Percentiles rank a stretch among this genome's conserved stretches.
Conservation (phyloP, 257 asterid genomes). For the Scutellaria barbata region DNA sequence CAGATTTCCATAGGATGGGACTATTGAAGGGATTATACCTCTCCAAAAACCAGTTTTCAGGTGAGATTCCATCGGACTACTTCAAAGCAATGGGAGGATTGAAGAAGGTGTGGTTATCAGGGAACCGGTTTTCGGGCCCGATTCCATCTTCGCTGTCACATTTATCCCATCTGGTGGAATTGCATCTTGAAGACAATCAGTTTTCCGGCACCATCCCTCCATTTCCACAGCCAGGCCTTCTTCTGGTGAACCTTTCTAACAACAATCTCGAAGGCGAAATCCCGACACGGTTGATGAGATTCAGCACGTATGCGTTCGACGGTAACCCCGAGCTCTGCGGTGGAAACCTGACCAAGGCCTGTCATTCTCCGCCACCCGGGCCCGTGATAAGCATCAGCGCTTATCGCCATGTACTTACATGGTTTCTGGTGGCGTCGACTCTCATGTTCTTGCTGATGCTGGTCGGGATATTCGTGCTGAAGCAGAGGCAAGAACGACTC, state of each 20-base stretch:
- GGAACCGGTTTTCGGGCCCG: slow-evolving; percentile 62
- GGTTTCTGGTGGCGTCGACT: slow-evolving; percentile 34
- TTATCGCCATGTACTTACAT: slow-evolving; percentile 11
- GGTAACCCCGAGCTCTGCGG: slow-evolving; percentile 77
- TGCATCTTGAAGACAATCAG: slow-evolving; percentile 65
- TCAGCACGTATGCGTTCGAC: slow-evolving; percentile 42
- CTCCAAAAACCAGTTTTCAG: slow-evolving; percentile 64
- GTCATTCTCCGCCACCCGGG: slow-evolving; percentile 17
- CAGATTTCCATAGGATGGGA: slow-evolving; percentile 58
- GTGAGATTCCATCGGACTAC: slow-evolving; percentile 64
- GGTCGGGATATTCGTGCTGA: slow-evolving; percentile 39
- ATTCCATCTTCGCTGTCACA: slow-evolving; percentile 57
- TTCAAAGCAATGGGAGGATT: slow-evolving; percentile 53
- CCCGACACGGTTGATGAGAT: slow-evolving; percentile 50
- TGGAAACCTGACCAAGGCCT: slow-evolving; percentile 36
- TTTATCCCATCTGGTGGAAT: slow-evolving; percentile 50
- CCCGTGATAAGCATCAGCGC: neutral
- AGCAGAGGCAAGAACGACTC: slow-evolving; percentile 39
- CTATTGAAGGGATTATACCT: slow-evolving; percentile 60
- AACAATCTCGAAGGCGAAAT: slow-evolving; percentile 68
- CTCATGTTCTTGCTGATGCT: slow-evolving; percentile 40
- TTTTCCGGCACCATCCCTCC: slow-evolving; percentile 70
- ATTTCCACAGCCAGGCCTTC: slow-evolving; percentile 42
- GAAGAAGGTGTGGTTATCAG: slow-evolving; percentile 75
- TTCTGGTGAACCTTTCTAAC: slow-evolving; percentile 51